These are phyloP conservation scores for Striga asiatica DNA, from an alignment of 257 asterid species.

Conservation along the genomic window DNA sequence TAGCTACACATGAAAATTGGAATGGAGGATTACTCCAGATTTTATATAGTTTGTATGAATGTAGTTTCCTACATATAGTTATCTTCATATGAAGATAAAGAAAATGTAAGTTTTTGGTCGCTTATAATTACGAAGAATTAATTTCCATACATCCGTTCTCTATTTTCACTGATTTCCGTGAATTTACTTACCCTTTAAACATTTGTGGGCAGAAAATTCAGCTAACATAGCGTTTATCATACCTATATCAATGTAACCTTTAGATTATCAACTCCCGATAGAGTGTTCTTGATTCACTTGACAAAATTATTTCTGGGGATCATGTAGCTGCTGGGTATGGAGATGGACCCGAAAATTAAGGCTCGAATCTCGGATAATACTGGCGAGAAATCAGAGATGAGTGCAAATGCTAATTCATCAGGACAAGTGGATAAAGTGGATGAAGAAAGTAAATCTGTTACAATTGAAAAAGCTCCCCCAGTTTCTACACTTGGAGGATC, in stretches of 20 bases:
- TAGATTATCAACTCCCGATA: background rate
- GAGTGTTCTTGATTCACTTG: constrained; percentile 2
- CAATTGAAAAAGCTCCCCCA: constrained; percentile 22
- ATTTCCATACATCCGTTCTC: background rate
- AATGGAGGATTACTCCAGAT: too few species aligned
- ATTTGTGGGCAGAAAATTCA: too few species aligned
- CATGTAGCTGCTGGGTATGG: constrained; percentile 53
- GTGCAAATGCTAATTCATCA: constrained; percentile 15
- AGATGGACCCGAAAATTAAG: constrained; percentile 48
- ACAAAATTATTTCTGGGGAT: constrained; percentile 2
- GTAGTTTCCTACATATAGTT: too few species aligned
- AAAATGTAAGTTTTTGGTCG: background rate
- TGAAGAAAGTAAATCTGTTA: constrained; percentile 18
- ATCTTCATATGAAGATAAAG: too few species aligned
- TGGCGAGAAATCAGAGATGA: constrained; percentile 36
- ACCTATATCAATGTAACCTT: background rate
- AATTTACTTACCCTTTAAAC: too few species aligned
- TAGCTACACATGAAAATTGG: background rate
- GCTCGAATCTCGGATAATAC: constrained; percentile 42
- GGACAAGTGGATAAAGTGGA: constrained; percentile 20
- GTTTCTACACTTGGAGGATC: constrained; percentile 35
- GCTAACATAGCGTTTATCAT: background rate
- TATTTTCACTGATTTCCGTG: too few species aligned
- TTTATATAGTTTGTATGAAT: too few species aligned
- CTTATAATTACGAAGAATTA: background rate